phyloP scores from a whole-genome alignment of 2,329 filamentous ascomycete genomes.

The Penicillium sp. region DNA sequence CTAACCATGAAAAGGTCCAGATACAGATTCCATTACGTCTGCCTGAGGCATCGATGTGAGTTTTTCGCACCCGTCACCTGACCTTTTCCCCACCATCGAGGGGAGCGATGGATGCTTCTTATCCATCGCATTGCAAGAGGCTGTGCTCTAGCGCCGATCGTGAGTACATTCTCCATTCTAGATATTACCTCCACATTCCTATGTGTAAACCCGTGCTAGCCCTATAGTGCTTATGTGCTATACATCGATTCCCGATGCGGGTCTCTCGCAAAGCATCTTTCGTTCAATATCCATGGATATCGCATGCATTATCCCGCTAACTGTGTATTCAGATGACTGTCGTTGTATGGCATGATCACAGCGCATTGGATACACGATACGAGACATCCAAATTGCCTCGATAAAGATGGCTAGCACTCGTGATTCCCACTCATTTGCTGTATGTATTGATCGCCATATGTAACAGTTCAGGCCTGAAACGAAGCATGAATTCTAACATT shows the following conservation, averaged over 20 bases:
- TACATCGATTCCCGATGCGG: conserved; percentile 1
- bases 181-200: neutral
- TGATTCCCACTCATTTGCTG: conserved; percentile 43
- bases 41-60: conserved; percentile 25
- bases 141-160: conserved; percentile 33
- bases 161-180: conserved; percentile 25
- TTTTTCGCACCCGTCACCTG: conserved; percentile 33
- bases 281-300: neutral
- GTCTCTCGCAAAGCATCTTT: neutral
- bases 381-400: conserved; percentile 22
- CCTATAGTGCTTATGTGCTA: neutral
- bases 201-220: neutral
- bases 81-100: conserved; percentile 28
- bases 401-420: conserved; percentile 42
- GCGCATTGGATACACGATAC: conserved; percentile 28
- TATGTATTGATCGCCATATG: conserved; percentile 24
- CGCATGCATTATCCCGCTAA: conserved; percentile 21
- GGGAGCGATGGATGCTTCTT: conserved; percentile 25
- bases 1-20: neutral
- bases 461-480: conserved; percentile 5
- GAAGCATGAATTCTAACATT: conserved; percentile 1
- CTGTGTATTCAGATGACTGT: conserved; percentile 31
- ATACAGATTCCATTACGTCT: conserved; percentile 4
- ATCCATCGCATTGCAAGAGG: conserved; percentile 22
- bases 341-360: conserved; percentile 32